Evolutionary conservation across 257 asterid genomes (phyloP), one percentile per base, ranked within the genome.

Genomic region (Primulina tabacum): DNA sequence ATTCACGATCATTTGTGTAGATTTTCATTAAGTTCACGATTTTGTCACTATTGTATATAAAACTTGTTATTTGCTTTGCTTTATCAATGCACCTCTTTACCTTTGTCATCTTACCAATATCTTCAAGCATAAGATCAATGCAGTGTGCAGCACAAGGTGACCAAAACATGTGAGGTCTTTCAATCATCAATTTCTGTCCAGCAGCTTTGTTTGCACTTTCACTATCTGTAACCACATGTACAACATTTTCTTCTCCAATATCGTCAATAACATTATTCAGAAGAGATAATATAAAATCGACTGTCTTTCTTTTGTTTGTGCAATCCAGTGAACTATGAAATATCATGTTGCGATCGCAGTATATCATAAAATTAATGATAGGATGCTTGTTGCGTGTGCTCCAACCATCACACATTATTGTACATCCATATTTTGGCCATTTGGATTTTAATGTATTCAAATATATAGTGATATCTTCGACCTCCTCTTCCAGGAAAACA

Each of bases 41-140:
- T 55, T 30, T 68, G 7, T 68, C 11, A 16, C 34, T 68, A 2
- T 68, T 55, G 12, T 68, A 55, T 2, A 53, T 68, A 10, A 68
- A 68, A 5, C 52, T 55, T 6, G 52, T 53, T 18, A 53, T 53
- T 14, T 29, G 24, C 6, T 14, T 68, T 5, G 62, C 30, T 18
- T 53, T 47, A n/a, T n/a, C n/a, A n/a, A n/a, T n/a, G n/a, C n/a
- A n/a, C n/a, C n/a, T n/a, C n/a, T n/a, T n/a, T n/a, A n/a, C n/a
- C n/a, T n/a, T n/a, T n/a, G n/a, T n/a, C n/a, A n/a, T n/a, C n/a
- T n/a, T n/a, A n/a, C n/a, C n/a, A n/a, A n/a, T n/a, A n/a, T n/a
- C n/a, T n/a, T n/a, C n/a, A n/a, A n/a, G n/a, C n/a, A n/a, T n/a
- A n/a, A n/a, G n/a, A n/a, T n/a, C n/a, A n/a, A n/a, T n/a, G n/a